A percentile compares a stretch with the other conserved stretches of the same genome.
These are phyloP conservation scores for Apiospora phragmitis DNA, from an alignment of 2,329 filamentous ascomycete genomes.

Conservation along the genomic window DNA sequence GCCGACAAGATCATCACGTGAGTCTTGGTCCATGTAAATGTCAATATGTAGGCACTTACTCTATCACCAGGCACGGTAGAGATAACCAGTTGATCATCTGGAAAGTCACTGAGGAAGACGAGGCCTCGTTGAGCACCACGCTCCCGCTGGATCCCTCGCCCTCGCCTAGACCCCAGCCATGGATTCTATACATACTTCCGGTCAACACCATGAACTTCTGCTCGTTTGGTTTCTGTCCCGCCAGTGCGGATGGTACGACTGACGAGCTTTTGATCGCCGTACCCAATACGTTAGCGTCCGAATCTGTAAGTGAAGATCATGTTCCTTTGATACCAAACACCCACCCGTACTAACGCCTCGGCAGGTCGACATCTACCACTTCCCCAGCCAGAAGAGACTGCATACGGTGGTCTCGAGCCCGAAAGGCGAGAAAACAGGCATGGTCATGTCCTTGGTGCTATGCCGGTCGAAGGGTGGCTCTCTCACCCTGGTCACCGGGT, in stretches of 20 bases:
- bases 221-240: slow-evolving; percentile 67
- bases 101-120: slow-evolving; percentile 65
- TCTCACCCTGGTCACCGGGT: slow-evolving; percentile 72
- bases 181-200: slow-evolving; percentile 79
- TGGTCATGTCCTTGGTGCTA: slow-evolving; percentile 83
- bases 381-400: slow-evolving; percentile 73
- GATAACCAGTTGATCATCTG: slow-evolving; percentile 87
- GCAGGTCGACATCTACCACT: slow-evolving; percentile 77
- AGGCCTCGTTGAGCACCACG: slow-evolving; percentile 63
- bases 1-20: slow-evolving; percentile 80
- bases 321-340: neutral
- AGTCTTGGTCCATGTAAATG: slow-evolving; percentile 40
- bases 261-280: slow-evolving; percentile 70
- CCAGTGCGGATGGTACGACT: slow-evolving; percentile 27
- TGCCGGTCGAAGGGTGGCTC: slow-evolving; percentile 45
- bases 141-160: slow-evolving; percentile 68
- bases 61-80: slow-evolving; percentile 71
- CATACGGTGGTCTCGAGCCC: slow-evolving; percentile 49
- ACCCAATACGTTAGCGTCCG: slow-evolving; percentile 73
- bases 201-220: slow-evolving; percentile 98
- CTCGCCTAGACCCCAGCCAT: slow-evolving; percentile 63
- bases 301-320: slow-evolving; percentile 53
- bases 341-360: neutral
- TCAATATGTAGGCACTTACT: too few species aligned
- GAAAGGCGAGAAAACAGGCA: slow-evolving; percentile 60